Conservation (phyloP, 495 filamentous ascomycete species). For the Penicillium turbatum region DNA sequence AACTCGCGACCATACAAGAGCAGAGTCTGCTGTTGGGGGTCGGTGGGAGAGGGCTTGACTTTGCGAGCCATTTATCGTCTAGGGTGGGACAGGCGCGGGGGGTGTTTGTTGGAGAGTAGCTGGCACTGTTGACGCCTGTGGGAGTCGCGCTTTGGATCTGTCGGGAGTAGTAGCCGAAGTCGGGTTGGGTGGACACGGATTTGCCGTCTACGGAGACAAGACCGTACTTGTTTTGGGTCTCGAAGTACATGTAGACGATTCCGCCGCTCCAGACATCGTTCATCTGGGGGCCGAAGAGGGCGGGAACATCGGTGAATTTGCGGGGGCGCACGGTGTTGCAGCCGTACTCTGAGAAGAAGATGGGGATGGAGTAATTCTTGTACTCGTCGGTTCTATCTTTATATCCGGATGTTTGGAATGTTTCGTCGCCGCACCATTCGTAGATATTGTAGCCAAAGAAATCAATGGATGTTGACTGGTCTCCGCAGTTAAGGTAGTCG, state of each 20-base stretch:
- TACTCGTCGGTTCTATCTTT: slow-evolving; percentile 78
- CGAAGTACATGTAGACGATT: slow-evolving; percentile 97
- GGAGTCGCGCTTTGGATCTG: slow-evolving; percentile 64
- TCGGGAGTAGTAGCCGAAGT: slow-evolving; percentile 71
- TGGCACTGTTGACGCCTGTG: slow-evolving; percentile 54
- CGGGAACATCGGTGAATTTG: slow-evolving; percentile 76
- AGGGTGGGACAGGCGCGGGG: no score
- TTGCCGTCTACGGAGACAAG: slow-evolving; percentile 61
- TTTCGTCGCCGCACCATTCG: slow-evolving; percentile 90
- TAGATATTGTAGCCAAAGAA: slow-evolving; percentile 99
- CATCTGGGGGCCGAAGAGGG: slow-evolving; percentile 81
- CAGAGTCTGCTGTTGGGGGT: no score
- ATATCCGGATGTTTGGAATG: slow-evolving; percentile 70
- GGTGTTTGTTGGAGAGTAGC: slow-evolving; percentile 47
- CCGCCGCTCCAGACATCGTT: slow-evolving; percentile 83
- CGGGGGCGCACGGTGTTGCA: slow-evolving; percentile 80
- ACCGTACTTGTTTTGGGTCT: slow-evolving; percentile 89
- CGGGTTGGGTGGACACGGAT: slow-evolving; percentile 55
- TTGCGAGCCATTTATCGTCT: no score
- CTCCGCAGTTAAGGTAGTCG: slow-evolving; percentile 90
- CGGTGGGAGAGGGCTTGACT: no score
- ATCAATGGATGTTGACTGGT: slow-evolving; percentile 66
- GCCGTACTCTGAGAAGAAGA: slow-evolving; percentile 98
- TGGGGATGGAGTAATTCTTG: slow-evolving; percentile 79
- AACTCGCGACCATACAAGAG: no score